Percentiles rank a stretch among this genome's conserved stretches.
phyloP scores from a whole-genome alignment of 495 filamentous ascomycete genomes.

The Daldinia decipiens region DNA sequence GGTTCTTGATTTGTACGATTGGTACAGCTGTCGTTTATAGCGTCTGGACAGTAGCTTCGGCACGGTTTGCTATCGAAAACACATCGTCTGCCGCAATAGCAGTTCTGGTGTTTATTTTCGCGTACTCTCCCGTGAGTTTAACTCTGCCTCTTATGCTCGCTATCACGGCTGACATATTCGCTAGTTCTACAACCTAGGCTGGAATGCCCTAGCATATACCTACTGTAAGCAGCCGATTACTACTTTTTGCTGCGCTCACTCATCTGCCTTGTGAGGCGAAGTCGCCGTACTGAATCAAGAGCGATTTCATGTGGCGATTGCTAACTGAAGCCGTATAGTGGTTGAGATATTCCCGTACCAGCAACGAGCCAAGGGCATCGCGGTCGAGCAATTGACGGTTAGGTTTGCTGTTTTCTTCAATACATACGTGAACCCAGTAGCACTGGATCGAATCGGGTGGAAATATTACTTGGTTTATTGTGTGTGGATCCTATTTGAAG shows the following conservation, averaged over 20 bases:
- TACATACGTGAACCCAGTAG: slow-evolving; percentile 67
- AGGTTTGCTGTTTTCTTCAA: slow-evolving; percentile 62
- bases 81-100: slow-evolving; percentile 57
- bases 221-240: slow-evolving; percentile 43
- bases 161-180: background rate
- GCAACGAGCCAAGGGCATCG: slow-evolving; percentile 66
- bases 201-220: slow-evolving; percentile 69
- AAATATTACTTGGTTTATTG: slow-evolving; percentile 67
- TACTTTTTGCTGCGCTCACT: background rate
- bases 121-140: slow-evolving; percentile 60
- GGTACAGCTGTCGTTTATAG: slow-evolving; percentile 63
- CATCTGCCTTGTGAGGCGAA: background rate
- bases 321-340: slow-evolving; percentile 49
- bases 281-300: background rate
- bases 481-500: slow-evolving; percentile 65
- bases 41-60: slow-evolving; percentile 65
- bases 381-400: slow-evolving; percentile 67
- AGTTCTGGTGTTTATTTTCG: slow-evolving; percentile 70
- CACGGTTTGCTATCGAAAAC: slow-evolving; percentile 57
- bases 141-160: background rate
- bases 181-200: slow-evolving; percentile 69
- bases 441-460: slow-evolving; percentile 58
- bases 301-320: background rate
- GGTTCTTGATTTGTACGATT: slow-evolving; percentile 64
- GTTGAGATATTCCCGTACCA: slow-evolving; percentile 70